Conservation (phyloP, 441 rosid genomes). For the Adansonia gregorii region DNA sequence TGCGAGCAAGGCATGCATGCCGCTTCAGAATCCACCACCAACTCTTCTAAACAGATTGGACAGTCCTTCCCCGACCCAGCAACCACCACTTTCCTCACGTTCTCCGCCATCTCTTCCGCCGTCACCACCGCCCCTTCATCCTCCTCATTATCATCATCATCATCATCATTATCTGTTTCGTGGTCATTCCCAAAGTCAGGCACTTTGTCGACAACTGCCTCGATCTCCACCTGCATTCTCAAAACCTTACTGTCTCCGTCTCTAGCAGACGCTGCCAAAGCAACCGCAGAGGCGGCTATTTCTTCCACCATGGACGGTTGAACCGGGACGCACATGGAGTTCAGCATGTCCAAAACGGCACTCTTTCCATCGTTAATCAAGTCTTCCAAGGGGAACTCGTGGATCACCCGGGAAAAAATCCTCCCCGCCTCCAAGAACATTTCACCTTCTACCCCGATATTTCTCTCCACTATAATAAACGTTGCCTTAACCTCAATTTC, state of each 20-base stretch:
- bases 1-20: constrained; percentile 29
- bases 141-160: not conserved
- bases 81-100: not conserved
- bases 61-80: not conserved
- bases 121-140: not conserved
- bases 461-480: not conserved
- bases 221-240: not conserved
- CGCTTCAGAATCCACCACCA: constrained; percentile 20
- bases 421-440: not conserved
- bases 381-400: not conserved
- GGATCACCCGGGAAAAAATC: not conserved
- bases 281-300: not conserved
- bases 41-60: constrained; percentile 9
- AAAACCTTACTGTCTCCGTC: not conserved
- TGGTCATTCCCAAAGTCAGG: not conserved
- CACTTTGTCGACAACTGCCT: not conserved
- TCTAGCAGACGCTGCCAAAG: not conserved
- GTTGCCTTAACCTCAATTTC: constrained; percentile 5
- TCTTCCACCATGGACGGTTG: constrained; percentile 9
- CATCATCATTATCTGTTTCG: not conserved
- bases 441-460: not conserved
- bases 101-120: not conserved
- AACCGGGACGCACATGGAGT: constrained; percentile 6
- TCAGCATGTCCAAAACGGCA: not conserved
- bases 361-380: not conserved